Percentiles rank a stretch among this genome's conserved stretches.
phyloP scores from a whole-genome alignment of 192 early-diverging fungal genomes.

The Spinellus fusiger region DNA sequence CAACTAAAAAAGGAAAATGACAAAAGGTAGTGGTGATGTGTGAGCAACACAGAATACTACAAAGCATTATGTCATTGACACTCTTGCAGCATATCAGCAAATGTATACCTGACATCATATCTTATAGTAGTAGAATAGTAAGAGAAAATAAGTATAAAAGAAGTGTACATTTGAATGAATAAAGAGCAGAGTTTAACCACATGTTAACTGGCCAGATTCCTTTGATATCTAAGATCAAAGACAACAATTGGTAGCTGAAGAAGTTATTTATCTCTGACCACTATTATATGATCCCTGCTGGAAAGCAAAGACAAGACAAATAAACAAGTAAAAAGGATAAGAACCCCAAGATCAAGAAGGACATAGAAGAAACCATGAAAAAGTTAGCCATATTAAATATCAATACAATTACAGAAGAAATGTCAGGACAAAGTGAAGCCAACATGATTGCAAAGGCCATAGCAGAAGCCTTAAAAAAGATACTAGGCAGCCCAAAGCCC shows the following conservation, averaged over 20 bases:
- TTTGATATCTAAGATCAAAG: not conserved
- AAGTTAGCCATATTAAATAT: too few relatives aligned
- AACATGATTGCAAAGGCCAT: not conserved
- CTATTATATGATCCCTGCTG: not conserved
- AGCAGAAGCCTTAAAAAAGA: not conserved
- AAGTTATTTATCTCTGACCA: not conserved
- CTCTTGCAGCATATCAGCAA: too few relatives aligned
- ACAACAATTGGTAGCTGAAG: not conserved
- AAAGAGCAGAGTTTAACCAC: not conserved
- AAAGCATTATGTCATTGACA: too few relatives aligned
- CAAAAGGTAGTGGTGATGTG: too few relatives aligned
- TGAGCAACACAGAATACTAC: too few relatives aligned
- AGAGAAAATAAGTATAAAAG: not conserved
- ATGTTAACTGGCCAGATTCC: too few relatives aligned
- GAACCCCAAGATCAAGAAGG: too few relatives aligned
- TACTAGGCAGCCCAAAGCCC: not conserved
- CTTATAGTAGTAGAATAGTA: not conserved
- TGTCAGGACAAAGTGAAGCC: not conserved
- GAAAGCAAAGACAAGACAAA: not conserved
- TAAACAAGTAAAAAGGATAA: not conserved
- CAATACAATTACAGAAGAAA: too few relatives aligned
- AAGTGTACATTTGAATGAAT: not conserved
- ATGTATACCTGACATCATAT: too few relatives aligned
- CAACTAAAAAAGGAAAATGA: too few relatives aligned
- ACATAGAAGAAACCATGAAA: too few relatives aligned